These are phyloP conservation scores for Hibiscus mutabilis DNA, from an alignment of 345 rosid genomes.

Conservation along the genomic window DNA sequence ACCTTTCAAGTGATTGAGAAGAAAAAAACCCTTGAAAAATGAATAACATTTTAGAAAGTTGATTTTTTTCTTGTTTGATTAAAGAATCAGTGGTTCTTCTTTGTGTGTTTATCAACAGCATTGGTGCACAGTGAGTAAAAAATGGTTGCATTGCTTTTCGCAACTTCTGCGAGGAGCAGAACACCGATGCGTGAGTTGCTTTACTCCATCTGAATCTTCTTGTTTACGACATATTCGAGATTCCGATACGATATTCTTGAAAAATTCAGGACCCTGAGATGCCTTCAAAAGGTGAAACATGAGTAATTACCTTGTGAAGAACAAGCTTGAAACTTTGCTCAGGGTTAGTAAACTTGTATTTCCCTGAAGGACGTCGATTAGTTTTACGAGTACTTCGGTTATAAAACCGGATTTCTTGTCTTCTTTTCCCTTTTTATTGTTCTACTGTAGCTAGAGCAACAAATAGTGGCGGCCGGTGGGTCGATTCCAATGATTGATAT, in stretches of 20 bases:
- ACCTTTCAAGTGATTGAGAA: background rate
- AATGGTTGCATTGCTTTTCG: conserved; percentile 80
- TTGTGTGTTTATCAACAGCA: conserved; percentile 44
- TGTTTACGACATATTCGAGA: background rate
- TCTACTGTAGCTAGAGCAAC: conserved; percentile 72
- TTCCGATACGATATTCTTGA: background rate
- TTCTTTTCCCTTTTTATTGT: background rate
- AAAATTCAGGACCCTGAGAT: conserved; percentile 57
- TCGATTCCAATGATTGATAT: conserved; percentile 48
- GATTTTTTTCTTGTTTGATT: conserved; percentile 7
- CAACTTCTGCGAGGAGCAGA: conserved; percentile 71
- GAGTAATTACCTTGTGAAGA: conserved; percentile 67
- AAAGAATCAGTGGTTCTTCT: conserved; percentile 5
- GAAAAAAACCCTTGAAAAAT: background rate
- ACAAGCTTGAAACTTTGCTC: conserved; percentile 72
- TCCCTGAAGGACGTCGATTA: background rate
- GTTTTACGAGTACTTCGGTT: background rate
- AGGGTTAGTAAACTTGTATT: conserved; percentile 36
- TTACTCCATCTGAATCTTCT: background rate
- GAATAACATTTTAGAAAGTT: background rate
- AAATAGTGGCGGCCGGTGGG: conserved; percentile 86
- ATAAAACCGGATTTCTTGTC: background rate
- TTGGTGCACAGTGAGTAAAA: conserved; percentile 86
- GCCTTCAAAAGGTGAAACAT: conserved; percentile 79
- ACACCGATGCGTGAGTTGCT: conserved; percentile 58